Base-by-base conservation (phyloP, 1,284 basidiomycete genomes). In the Cronartium ribicola region DNA sequence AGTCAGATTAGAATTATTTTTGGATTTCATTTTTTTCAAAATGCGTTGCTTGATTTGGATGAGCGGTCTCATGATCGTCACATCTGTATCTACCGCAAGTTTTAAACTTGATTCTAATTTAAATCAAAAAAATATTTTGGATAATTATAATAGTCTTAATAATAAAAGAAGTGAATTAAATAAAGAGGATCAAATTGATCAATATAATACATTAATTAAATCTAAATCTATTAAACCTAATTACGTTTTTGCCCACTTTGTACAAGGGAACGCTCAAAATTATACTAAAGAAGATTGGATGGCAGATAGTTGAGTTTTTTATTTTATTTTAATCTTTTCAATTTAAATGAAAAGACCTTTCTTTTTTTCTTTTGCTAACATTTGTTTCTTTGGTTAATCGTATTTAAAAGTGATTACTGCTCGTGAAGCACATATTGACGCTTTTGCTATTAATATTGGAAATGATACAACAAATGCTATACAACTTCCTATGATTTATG, bases 401-500 rank as follows among this genome's bases (percentile, higher is more conserved):
- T 29, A 29, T 29, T 29, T 29, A 29, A 29, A n/a, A 48, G 13
- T 48, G 13, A 48, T 13, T 48, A 13, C n/a, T 48, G 29, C 29
- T 29, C 29, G 48, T 20, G 22, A 51, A 51, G 22, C 48, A 62
- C 40, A 39, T 7, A 72, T 72, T 55, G 69, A 72, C 36, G 69
- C 69, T 14, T 72, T 72, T 72, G 63, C 62, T 40, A 72, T 72
- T 40, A 72, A 72, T 44, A 66, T 72, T 37, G 69, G 69, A n/a
- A 17, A 20, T 36, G 69, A 72, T 55, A 2, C 44, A 20, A 72
- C 69, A n/a, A 72, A 72, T 41, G 48, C 41, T 57, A 72, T 22
- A 72, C 62, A 72, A 37, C 36, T 72, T 5, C 69, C 69, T 40
- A n/a, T 72, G 4, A 65, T 65, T 4, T 72, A 65, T 57, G 36